These are phyloP conservation scores for Phlebiopsis flavidoalba DNA, from an alignment of 768 basidiomycete genomes.

Conservation along the genomic window DNA sequence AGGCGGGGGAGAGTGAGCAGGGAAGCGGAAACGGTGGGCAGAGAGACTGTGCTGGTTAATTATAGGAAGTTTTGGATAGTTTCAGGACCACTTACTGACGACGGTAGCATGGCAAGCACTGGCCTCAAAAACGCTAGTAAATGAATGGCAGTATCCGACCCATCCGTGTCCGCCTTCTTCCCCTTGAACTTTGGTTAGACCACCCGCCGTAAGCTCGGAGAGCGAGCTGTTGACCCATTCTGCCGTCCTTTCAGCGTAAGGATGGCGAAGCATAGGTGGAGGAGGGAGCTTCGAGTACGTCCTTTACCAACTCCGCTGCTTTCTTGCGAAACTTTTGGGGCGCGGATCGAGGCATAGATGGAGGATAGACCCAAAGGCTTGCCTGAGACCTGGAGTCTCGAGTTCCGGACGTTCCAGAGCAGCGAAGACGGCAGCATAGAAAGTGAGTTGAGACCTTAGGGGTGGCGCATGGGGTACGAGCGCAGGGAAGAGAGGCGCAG, in stretches of 20 bases:
- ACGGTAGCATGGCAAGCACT: slow-evolving; percentile 54
- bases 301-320: slow-evolving; percentile 80
- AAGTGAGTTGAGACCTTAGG: slow-evolving; percentile 78
- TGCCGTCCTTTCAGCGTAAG: slow-evolving; percentile 77
- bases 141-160: slow-evolving; percentile 73
- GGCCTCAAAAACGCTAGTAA: slow-evolving; percentile 68
- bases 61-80: slow-evolving; percentile 34
- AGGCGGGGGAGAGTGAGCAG: slow-evolving; percentile 83
- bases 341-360: slow-evolving; percentile 81
- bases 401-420: slow-evolving; percentile 71
- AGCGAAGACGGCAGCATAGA: slow-evolving; percentile 66
- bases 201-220: slow-evolving; percentile 56
- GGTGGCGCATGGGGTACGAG: slow-evolving; percentile 65
- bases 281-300: slow-evolving; percentile 74
- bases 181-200: slow-evolving; percentile 56
- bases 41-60: slow-evolving; percentile 24
- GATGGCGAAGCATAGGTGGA: slow-evolving; percentile 72
- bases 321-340: slow-evolving; percentile 92
- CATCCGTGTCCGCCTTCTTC: slow-evolving; percentile 48
- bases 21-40: slow-evolving; percentile 62
- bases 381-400: slow-evolving; percentile 61
- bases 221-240: slow-evolving; percentile 74
- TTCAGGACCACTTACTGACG: slow-evolving; percentile 49
- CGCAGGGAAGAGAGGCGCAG: slow-evolving; percentile 73
- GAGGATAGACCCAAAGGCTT: slow-evolving; percentile 81